Conservation (phyloP, 2,329 filamentous ascomycete genomes). For the Xylariaceae sp. region DNA sequence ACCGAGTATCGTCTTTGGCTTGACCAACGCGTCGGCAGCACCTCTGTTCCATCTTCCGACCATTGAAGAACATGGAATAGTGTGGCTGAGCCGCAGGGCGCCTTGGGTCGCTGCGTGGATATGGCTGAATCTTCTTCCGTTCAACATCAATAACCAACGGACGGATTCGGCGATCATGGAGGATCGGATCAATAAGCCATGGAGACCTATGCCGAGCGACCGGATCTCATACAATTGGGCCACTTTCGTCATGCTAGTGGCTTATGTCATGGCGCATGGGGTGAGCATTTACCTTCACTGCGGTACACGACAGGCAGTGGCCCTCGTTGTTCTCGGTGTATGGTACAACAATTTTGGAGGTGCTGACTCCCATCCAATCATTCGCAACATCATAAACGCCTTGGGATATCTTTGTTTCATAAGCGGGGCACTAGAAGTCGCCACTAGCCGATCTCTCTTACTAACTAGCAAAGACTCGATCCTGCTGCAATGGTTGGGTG, state of each 20-base stretch:
- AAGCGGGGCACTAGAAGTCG: constrained; percentile 7
- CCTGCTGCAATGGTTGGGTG: constrained; percentile 1
- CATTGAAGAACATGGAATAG: not conserved
- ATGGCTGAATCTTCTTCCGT: constrained; percentile 28
- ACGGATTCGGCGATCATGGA: constrained; percentile 22
- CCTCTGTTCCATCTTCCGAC: not conserved
- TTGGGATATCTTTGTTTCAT: constrained; percentile 5
- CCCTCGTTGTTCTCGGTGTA: constrained; percentile 14
- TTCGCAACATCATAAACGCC: constrained; percentile 12
- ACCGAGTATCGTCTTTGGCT: constrained; percentile 15
- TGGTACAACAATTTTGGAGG: constrained; percentile 31
- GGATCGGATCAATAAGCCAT: constrained; percentile 32
- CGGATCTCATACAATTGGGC: constrained; percentile 20
- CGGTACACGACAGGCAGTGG: constrained; percentile 11
- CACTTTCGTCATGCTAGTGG: constrained; percentile 14
- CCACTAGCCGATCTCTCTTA: not conserved
- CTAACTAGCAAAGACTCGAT: not conserved
- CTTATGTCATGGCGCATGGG: constrained; percentile 2
- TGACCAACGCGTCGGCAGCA: constrained; percentile 7
- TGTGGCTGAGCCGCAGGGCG: not conserved
- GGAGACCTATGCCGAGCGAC: constrained; percentile 27
- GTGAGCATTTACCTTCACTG: constrained; percentile 17
- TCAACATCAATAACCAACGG: constrained; percentile 31
- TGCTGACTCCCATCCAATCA: constrained; percentile 17
- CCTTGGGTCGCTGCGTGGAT: constrained; percentile 23